Conservation (phyloP, 306 rosid species). For the Echinosophora koreensis region DNA sequence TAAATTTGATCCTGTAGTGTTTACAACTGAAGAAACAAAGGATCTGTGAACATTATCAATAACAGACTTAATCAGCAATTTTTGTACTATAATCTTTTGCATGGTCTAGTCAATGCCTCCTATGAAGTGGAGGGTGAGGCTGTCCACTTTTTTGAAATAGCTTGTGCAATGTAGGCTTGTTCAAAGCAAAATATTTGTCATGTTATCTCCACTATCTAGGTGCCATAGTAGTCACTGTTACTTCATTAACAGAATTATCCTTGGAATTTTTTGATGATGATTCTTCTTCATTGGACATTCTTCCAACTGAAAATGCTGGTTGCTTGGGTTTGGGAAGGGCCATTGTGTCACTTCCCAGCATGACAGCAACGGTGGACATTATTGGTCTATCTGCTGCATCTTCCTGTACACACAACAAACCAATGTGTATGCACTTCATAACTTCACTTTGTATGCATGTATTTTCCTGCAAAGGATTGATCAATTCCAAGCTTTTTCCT, state of each 20-base stretch:
- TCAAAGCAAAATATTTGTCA: neutral
- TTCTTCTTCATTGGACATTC: neutral
- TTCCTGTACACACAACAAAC: slow-evolving; percentile 55
- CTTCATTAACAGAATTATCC: slow-evolving; percentile 10
- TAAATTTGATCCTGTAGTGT: no score
- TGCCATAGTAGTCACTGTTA: neutral
- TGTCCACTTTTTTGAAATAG: neutral
- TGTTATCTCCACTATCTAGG: neutral
- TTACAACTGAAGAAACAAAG: no score
- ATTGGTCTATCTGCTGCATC: slow-evolving; percentile 55
- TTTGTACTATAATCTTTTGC: neutral
- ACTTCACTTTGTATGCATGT: slow-evolving; percentile 21
- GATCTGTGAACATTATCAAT: neutral
- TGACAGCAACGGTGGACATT: slow-evolving; percentile 49
- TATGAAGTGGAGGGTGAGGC: neutral
- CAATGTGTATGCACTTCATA: slow-evolving; percentile 47
- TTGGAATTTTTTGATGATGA: slow-evolving; percentile 15
- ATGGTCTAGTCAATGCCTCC: neutral
- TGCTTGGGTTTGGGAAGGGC: slow-evolving; percentile 50
- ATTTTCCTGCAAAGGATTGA: slow-evolving; percentile 41
- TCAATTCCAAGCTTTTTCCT: slow-evolving; percentile 40
- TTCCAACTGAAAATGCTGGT: slow-evolving; percentile 44
- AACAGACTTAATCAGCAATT: neutral
- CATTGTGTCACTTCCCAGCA: slow-evolving; percentile 40
- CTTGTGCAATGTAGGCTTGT: neutral